Evolutionary conservation across 164 flowering plant species (phyloP).

Genomic region (Berberis thunbergii): DNA sequence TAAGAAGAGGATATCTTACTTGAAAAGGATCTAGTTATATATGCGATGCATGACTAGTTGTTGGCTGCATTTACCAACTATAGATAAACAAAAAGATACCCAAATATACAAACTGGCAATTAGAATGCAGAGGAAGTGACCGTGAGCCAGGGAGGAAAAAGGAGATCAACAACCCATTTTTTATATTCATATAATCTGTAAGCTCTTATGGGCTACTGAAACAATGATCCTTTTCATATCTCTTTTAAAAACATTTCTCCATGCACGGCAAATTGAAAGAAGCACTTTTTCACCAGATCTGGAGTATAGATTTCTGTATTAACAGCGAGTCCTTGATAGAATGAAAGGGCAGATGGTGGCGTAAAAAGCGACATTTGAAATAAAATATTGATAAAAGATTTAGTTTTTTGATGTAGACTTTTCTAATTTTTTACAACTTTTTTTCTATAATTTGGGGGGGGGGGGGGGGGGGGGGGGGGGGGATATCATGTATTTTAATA

Average conservation of each 20-base stretch:
- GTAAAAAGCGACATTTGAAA: slow-evolving; percentile 9
- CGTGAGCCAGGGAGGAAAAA: slow-evolving; percentile 14
- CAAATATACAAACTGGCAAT: slow-evolving; percentile 42
- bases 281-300: slow-evolving; percentile 13
- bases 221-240: slow-evolving; percentile 4
- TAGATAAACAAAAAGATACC: slow-evolving; percentile 9
- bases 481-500: too few relatives aligned
- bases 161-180: slow-evolving; percentile 8
- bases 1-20: not conserved
- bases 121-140: slow-evolving; percentile 23
- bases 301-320: slow-evolving; percentile 7
- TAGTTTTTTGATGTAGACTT: slow-evolving; percentile 8
- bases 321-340: not conserved
- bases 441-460: not conserved
- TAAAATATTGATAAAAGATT: slow-evolving; percentile 4
- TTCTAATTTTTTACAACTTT: not conserved
- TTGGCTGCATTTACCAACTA: slow-evolving; percentile 29
- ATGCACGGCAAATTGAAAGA: slow-evolving; percentile 30
- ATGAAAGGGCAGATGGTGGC: slow-evolving; percentile 14
- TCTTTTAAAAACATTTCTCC: slow-evolving; percentile 20
- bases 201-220: slow-evolving; percentile 1
- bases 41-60: slow-evolving; percentile 37
- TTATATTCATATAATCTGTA: slow-evolving; percentile 9
- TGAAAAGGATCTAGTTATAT: slow-evolving; percentile 18
- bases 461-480: not conserved